phyloP scores from a whole-genome alignment of 441 rosid genomes.

The Gossypium trilobum region DNA sequence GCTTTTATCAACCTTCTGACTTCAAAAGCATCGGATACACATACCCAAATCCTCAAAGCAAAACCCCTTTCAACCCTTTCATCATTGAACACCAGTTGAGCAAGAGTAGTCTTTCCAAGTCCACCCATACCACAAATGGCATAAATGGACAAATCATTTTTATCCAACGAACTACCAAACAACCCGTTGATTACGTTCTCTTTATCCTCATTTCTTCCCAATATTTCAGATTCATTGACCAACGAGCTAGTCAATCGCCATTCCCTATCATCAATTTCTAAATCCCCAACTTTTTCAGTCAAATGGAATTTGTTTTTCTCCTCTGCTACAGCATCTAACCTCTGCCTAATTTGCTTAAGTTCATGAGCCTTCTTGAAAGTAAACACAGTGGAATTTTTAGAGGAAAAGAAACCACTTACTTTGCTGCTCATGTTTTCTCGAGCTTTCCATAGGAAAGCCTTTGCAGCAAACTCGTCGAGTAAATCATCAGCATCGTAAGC shows the following conservation, averaged over 20 bases:
- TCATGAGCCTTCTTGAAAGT: background rate
- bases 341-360: background rate
- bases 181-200: background rate
- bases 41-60: conserved; percentile 30
- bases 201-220: background rate
- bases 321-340: background rate
- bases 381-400: background rate
- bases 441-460: background rate
- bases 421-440: background rate
- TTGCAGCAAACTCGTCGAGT: background rate
- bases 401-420: conserved; percentile 6
- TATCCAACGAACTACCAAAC: background rate
- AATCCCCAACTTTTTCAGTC: background rate
- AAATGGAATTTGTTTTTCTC: conserved; percentile 5
- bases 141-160: conserved; percentile 7
- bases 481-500: conserved; percentile 6
- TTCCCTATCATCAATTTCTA: background rate
- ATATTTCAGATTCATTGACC: background rate
- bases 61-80: conserved; percentile 24
- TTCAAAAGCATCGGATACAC: conserved; percentile 21
- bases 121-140: conserved; percentile 36
- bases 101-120: conserved; percentile 30
- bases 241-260: background rate
- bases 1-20: background rate
- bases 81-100: conserved; percentile 34